Percentiles rank a stretch among this genome's conserved stretches.
Evolutionary conservation across 1,139 yeast genomes (phyloP).

Genomic region (Kurtzmaniella quercitrusa): DNA sequence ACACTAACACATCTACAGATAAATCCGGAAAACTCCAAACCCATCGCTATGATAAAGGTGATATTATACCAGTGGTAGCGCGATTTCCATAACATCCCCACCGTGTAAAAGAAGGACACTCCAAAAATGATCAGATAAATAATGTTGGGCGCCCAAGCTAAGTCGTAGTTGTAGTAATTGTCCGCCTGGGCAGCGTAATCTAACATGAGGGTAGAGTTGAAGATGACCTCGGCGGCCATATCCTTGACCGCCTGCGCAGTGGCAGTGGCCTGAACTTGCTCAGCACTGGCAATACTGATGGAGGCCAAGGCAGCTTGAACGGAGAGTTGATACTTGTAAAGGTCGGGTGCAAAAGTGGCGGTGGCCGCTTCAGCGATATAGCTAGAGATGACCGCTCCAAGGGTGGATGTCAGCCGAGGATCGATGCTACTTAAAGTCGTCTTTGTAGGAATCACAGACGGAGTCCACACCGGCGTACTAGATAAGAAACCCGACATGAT

Average conservation of each 20-base stretch:
- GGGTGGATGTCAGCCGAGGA: conserved; percentile 9
- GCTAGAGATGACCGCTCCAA: conserved; percentile 10
- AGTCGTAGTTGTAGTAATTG: conserved; percentile 27
- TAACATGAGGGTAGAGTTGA: conserved; percentile 28
- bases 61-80: conserved; percentile 73
- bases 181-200: conserved; percentile 17
- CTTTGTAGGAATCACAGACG: conserved; percentile 27
- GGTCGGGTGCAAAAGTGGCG: conserved; percentile 14
- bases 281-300: conserved; percentile 25
- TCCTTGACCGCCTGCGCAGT: conserved; percentile 23
- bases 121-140: conserved; percentile 21
- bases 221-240: conserved; percentile 28
- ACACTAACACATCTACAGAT: conserved; percentile 51
- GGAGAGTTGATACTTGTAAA: conserved; percentile 16
- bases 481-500: background rate
- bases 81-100: conserved; percentile 28
- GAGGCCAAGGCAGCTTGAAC: conserved; percentile 36
- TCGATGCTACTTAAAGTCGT: conserved; percentile 10
- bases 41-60: conserved; percentile 56
- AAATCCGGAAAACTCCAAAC: conserved; percentile 69
- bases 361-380: conserved; percentile 12
- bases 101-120: conserved; percentile 16
- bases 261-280: conserved; percentile 35
- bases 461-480: conserved; percentile 18
- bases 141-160: conserved; percentile 21